Conservation (phyloP, 1,284 basidiomycete genomes). For the Earliella scabrosa region DNA sequence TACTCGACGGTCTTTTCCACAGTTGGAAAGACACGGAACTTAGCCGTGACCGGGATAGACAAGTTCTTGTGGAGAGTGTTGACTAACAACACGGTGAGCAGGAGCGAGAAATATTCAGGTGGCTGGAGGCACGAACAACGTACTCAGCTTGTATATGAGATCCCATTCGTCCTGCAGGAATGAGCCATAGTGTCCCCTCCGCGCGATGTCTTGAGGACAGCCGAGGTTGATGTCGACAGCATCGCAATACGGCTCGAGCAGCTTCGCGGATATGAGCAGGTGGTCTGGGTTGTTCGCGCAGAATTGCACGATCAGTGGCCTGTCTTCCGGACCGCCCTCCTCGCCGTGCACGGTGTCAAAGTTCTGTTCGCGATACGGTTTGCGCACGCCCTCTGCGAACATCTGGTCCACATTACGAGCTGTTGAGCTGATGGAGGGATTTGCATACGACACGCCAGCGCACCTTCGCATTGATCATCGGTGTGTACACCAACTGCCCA, state of each 20-base stretch:
- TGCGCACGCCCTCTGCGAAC: slow-evolving; percentile 62
- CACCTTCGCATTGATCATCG: slow-evolving; percentile 96
- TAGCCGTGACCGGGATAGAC: slow-evolving; percentile 91
- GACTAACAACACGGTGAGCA: slow-evolving; percentile 52
- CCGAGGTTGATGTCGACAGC: slow-evolving; percentile 96
- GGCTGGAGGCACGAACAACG: slow-evolving; percentile 34
- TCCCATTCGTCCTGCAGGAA: slow-evolving; percentile 97
- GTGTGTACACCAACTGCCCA: slow-evolving; percentile 85
- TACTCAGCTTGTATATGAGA: slow-evolving; percentile 80
- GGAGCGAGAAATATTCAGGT: background rate
- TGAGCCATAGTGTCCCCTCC: slow-evolving; percentile 85
- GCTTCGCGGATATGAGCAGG: slow-evolving; percentile 76
- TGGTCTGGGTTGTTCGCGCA: slow-evolving; percentile 88
- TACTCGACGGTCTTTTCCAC: slow-evolving; percentile 91
- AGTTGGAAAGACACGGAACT: slow-evolving; percentile 91
- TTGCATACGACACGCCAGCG: slow-evolving; percentile 13
- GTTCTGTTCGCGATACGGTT: slow-evolving; percentile 59
- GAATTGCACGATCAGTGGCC: slow-evolving; percentile 93
- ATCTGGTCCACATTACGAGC: slow-evolving; percentile 57
- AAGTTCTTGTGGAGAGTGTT: slow-evolving; percentile 86
- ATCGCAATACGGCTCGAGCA: slow-evolving; percentile 81
- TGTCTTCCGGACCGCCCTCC: slow-evolving; percentile 71
- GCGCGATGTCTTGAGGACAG: slow-evolving; percentile 96
- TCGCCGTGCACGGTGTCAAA: slow-evolving; percentile 75
- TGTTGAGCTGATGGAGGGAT: too few relatives aligned